Evolutionary conservation across 2,329 filamentous ascomycete genomes (phyloP), one percentile per base, ranked within the genome.

Genomic region (Cladophialophora yegresii): DNA sequence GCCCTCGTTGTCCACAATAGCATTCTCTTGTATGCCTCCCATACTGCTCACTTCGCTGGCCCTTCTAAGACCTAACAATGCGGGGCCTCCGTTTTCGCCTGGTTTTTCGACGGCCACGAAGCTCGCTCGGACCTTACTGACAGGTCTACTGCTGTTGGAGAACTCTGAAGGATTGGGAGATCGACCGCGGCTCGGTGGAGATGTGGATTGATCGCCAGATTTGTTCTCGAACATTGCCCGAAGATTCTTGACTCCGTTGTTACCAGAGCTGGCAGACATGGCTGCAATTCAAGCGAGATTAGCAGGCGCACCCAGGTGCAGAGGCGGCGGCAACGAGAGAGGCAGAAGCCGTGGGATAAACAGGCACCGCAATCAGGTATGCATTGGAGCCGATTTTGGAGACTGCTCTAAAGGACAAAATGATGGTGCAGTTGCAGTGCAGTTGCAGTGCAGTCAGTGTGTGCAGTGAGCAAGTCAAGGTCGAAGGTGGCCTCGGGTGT

Each of bases 151-250:
- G 76, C 76, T 63, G 64, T 71, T 76, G 66, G 76, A 76, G 69
- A 75, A 75, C 69, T 77, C 76, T 40, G 78, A 78, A 28, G 73
- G 75, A 62, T 82, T 85, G 60, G 88, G 88, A 63, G 87, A 89
- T 76, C 89, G 83, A 66, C 89, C 89, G 79, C 89, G 83, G 68
- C 89, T 88, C 16, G 87, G 86, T 69, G 87, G 84, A 71, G 84
- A 88, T 63, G 82, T 80, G 70, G 86, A 72, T 53, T 69, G 86
- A 67, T 81, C 81, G 70, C 86, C 84, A 75, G 83, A 85, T 77
- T 86, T 90, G 75, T 87, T 86, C 81, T 93, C 90, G 76, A 92
- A 92, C 84, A 90, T 91, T 73, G 90, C 90, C 72, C 89, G 84
- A 70, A 93, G 85, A 79, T 90, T 90, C 79, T 83, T 88, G 73